Conservation (phyloP, 2,329 filamentous ascomycete species). For the Scedosporium apiospermum region DNA sequence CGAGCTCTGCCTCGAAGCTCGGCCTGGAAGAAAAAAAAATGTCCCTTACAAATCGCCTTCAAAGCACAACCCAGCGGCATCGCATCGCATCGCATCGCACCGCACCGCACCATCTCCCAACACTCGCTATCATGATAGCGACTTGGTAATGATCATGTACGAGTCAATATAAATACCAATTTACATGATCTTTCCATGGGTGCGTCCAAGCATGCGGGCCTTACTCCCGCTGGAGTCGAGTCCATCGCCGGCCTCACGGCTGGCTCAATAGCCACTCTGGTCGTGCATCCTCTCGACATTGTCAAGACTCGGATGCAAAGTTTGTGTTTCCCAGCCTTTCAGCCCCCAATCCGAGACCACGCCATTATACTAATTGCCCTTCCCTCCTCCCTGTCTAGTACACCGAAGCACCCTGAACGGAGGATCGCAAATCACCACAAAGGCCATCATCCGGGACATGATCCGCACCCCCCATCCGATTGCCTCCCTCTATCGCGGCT, state of each 20-base stretch:
- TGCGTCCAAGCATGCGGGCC: conserved; percentile 42
- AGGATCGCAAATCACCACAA: conserved; percentile 26
- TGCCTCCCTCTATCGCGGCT: conserved; percentile 73
- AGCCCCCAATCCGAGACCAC: too few species aligned
- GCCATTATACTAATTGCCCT: not conserved
- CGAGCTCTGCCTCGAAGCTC: not conserved
- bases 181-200: conserved; percentile 29
- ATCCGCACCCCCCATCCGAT: conserved; percentile 44
- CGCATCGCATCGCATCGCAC: too few species aligned
- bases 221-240: conserved; percentile 74
- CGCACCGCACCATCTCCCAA: too few species aligned
- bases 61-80: not conserved
- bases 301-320: conserved; percentile 94
- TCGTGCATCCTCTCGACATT: conserved; percentile 86
- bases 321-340: conserved; percentile 26
- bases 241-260: conserved; percentile 83
- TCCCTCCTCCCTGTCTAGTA: conserved; percentile 25
- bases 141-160: conserved; percentile 14
- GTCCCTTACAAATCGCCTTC: not conserved
- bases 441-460: conserved; percentile 42
- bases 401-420: conserved; percentile 34
- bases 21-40: not conserved
- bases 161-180: not conserved
- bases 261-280: conserved; percentile 75
- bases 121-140: not conserved